Evolutionary conservation across 129 eudicot genomes (phyloP), one percentile per base, ranked within the genome.

Genomic region (Helianthus annuus): DNA sequence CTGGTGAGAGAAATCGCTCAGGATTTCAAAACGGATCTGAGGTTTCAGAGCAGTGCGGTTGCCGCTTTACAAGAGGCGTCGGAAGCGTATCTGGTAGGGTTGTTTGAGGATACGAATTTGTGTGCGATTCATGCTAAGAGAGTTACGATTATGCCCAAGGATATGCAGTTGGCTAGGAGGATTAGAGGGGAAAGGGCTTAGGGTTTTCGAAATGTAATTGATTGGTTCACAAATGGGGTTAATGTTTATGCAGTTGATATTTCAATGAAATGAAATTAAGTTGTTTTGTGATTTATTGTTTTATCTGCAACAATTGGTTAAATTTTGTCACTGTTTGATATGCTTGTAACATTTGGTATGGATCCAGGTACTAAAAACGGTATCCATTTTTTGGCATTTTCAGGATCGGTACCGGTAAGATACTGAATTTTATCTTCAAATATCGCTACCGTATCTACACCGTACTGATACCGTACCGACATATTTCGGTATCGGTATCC

Each of bases 81-180:
- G 11, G 67, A 61, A n/a, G 67, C 67, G 7, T 61, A 61, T 61
- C 2, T 61, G 48, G 67, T 61, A 0, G 67, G 67, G 13, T 14
- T 61, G 67, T 61, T 61, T 61, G 67, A 61, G 14, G 67, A 61
- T 38, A 61, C 67, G 0, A 61, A 61, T 7, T 7, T 61, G 67
- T 61, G 67, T 61, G 67, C 67, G 12, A 61, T 61, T 61, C 67
- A 61, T 36, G 67, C 67, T 1, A 61, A 61, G 24, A 61, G 67
- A 7, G 67, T 61, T 36, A 61, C 67, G 5, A 61, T 61, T 38
- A 61, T 61, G 67, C 67, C 67, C 7, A 61, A 61, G 67, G 67
- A 61, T 61, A 61, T 61, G 67, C 67, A 61, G 67, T 36, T 61
- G 11, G 67, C 67, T 34, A 61, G 67, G 46, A 61, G 67, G 67